phyloP scores from a whole-genome alignment of 192 early-diverging fungal genomes.

The Linnemannia elongata region DNA sequence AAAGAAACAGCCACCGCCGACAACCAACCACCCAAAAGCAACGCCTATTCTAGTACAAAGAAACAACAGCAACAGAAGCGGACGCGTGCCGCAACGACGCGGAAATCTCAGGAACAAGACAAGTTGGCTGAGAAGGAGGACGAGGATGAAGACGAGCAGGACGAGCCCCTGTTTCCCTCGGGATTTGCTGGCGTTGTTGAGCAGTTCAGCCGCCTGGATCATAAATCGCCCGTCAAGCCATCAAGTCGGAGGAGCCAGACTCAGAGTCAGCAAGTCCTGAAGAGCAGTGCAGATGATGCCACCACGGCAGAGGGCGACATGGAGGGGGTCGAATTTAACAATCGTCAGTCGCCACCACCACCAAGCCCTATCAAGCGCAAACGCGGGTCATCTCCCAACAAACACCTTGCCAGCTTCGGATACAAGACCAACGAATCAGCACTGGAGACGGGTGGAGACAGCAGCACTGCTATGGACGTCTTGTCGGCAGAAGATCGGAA shows the following conservation, averaged over 20 bases:
- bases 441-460: background rate
- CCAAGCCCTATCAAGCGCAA: background rate
- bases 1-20: background rate
- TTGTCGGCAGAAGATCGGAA: background rate
- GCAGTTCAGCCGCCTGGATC: background rate
- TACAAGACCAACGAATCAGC: background rate
- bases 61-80: background rate
- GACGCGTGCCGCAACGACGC: background rate
- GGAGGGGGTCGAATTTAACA: background rate
- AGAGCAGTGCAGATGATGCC: background rate
- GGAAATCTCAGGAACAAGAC: background rate
- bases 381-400: background rate
- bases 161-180: conserved; percentile 22
- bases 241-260: background rate
- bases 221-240: background rate
- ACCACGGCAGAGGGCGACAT: background rate
- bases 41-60: background rate
- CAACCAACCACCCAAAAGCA: background rate
- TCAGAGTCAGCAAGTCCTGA: background rate
- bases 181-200: conserved; percentile 14
- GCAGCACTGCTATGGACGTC: background rate
- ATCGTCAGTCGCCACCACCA: background rate
- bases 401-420: conserved; percentile 3
- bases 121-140: background rate
- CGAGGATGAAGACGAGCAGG: background rate